Percentiles rank a stretch among this genome's conserved stretches.
phyloP scores from a whole-genome alignment of 352 stramenopile species.

The Pythium biforme region DNA sequence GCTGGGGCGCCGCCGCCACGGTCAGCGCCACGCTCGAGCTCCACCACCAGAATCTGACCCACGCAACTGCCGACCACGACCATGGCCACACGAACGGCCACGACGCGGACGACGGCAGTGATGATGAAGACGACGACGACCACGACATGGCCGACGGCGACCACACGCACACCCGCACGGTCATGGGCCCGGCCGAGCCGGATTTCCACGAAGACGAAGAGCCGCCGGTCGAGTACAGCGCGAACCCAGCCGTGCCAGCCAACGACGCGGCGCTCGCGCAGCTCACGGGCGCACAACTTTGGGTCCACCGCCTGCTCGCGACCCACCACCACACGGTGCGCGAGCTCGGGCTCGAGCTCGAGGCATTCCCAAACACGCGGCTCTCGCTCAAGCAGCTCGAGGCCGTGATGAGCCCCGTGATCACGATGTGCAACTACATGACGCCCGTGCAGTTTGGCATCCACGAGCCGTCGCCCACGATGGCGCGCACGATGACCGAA shows the following conservation, averaged over 20 bases:
- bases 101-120: too few species aligned
- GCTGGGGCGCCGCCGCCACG: slow-evolving; percentile 9
- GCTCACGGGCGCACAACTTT: slow-evolving; percentile 64
- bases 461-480: slow-evolving; percentile 57
- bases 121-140: neutral
- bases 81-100: neutral
- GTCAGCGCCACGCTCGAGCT: neutral
- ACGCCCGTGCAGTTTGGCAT: slow-evolving; percentile 69
- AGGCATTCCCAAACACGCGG: slow-evolving; percentile 64
- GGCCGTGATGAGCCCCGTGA: slow-evolving; percentile 56
- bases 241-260: slow-evolving; percentile 12
- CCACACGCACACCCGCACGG: neutral
- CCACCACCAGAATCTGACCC: too few species aligned
- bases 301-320: slow-evolving; percentile 63
- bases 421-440: slow-evolving; percentile 55
- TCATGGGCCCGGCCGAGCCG: slow-evolving; percentile 20
- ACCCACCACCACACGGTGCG: slow-evolving; percentile 65
- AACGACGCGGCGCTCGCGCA: slow-evolving; percentile 41
- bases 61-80: too few species aligned
- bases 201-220: slow-evolving; percentile 17
- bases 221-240: slow-evolving; percentile 25
- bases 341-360: slow-evolving; percentile 42
- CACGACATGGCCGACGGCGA: neutral
- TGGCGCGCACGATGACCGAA: slow-evolving; percentile 69
- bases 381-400: slow-evolving; percentile 77